A percentile compares a stretch with the other conserved stretches of the same genome.
These are phyloP conservation scores for Ceratobasidium theobromae DNA, from an alignment of 1,284 basidiomycete genomes.

Conservation along the genomic window DNA sequence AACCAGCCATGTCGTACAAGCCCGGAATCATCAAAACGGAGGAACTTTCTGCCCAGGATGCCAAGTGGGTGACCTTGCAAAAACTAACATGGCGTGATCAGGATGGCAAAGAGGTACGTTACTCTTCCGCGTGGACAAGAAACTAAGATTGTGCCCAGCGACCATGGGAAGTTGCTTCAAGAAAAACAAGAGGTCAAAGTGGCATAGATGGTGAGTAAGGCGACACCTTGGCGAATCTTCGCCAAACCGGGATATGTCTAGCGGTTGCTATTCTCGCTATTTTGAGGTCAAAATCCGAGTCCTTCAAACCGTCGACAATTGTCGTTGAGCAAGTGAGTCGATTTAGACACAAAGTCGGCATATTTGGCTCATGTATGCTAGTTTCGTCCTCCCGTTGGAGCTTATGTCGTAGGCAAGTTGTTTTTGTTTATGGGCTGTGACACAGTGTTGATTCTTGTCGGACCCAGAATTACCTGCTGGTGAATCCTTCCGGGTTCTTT, in stretches of 20 bases:
- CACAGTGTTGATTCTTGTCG: conserved; percentile 34
- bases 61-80: conserved; percentile 76
- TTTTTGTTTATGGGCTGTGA: background rate
- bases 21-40: conserved; percentile 44
- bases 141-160: conserved; percentile 51
- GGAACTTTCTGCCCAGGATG: conserved; percentile 58
- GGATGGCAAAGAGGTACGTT: conserved; percentile 65
- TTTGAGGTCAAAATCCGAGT: conserved; percentile 64
- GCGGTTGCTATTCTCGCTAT: conserved; percentile 84
- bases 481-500: conserved; percentile 37
- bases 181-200: conserved; percentile 69
- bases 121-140: background rate
- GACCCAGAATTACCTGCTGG: conserved; percentile 78
- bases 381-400: conserved; percentile 78
- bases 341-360: background rate
- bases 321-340: conserved; percentile 68
- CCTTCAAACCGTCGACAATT: conserved; percentile 71
- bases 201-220: conserved; percentile 72
- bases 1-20: conserved; percentile 40
- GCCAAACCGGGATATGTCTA: conserved; percentile 39
- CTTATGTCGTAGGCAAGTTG: conserved; percentile 66
- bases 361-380: background rate
- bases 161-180: conserved; percentile 82
- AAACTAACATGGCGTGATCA: conserved; percentile 74
- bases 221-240: no score